These are phyloP conservation scores for Linnemannia elongata DNA, from an alignment of 192 early-diverging fungal species.

Conservation along the genomic window DNA sequence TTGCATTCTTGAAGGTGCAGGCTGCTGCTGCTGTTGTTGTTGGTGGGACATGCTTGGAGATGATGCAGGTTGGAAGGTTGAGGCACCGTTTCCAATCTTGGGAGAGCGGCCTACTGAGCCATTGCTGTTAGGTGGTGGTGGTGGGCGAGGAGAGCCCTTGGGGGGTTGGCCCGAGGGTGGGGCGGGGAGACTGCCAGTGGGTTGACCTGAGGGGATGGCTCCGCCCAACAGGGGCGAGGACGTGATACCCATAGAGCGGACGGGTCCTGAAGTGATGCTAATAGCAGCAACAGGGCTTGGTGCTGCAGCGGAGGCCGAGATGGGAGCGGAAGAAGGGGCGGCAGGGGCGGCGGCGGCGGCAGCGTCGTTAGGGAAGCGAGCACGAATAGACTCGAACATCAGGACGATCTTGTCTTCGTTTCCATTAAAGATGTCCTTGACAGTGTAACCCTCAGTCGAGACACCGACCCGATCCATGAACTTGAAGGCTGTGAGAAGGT, in stretches of 20 bases:
- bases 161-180: conserved; percentile 6
- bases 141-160: conserved; percentile 22
- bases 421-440: conserved; percentile 65
- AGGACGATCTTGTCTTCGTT: conserved; percentile 48
- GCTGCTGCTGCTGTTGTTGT: conserved; percentile 11
- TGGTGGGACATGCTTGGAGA: background rate
- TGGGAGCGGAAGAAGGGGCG: background rate
- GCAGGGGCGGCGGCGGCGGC: background rate
- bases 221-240: background rate
- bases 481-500: conserved; percentile 66
- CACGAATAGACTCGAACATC: conserved; percentile 51
- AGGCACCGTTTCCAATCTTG: background rate
- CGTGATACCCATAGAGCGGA: background rate
- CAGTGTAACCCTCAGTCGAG: conserved; percentile 66
- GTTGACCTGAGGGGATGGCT: background rate
- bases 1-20: conserved; percentile 7
- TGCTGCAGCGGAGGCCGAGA: background rate
- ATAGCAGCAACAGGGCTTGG: background rate
- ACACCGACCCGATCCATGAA: conserved; percentile 70
- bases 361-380: conserved; percentile 31
- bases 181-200: background rate
- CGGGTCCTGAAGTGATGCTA: background rate
- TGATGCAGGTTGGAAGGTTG: background rate
- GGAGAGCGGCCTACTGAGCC: background rate
- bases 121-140: background rate